Percentiles rank a stretch among this genome's conserved stretches.
Evolutionary conservation across 2,329 filamentous ascomycete species (phyloP).

Genomic region (Aspergillus cejpii): DNA sequence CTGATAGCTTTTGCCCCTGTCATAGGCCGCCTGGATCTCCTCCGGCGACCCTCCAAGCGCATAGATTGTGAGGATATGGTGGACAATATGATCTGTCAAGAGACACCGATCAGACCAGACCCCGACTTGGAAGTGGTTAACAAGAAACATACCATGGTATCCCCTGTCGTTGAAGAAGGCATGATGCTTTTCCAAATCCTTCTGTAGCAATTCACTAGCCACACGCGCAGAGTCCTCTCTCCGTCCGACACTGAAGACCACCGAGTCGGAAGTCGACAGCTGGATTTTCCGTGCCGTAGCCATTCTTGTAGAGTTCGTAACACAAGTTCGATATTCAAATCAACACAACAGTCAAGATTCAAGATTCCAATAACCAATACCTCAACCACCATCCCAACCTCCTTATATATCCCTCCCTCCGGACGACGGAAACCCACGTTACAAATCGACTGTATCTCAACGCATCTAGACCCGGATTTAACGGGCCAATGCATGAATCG

Average conservation of each 20-base stretch:
- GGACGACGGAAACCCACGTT: too few species aligned
- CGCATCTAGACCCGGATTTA: too few species aligned
- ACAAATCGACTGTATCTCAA: too few species aligned
- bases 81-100: conserved; percentile 63
- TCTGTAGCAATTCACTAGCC: conserved; percentile 63
- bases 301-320: conserved; percentile 31
- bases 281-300: conserved; percentile 45
- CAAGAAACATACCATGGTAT: conserved; percentile 55
- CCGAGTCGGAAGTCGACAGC: conserved; percentile 40
- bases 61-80: conserved; percentile 70
- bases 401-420: too few species aligned
- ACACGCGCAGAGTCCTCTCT: conserved; percentile 55
- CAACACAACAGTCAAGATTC: too few species aligned
- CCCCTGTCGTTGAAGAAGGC: conserved; percentile 70
- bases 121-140: not conserved
- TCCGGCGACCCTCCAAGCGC: conserved; percentile 61
- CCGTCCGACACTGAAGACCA: conserved; percentile 43
- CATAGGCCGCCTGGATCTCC: conserved; percentile 58
- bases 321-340: too few species aligned
- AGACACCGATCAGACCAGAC: not conserved
- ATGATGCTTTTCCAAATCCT: conserved; percentile 66
- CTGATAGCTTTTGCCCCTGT: conserved; percentile 62
- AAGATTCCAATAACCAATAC: too few species aligned
- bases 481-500: too few species aligned
- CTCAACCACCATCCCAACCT: too few species aligned